Conservation (phyloP, 1,284 basidiomycete genomes). For the Apiotrichum sp. region DNA sequence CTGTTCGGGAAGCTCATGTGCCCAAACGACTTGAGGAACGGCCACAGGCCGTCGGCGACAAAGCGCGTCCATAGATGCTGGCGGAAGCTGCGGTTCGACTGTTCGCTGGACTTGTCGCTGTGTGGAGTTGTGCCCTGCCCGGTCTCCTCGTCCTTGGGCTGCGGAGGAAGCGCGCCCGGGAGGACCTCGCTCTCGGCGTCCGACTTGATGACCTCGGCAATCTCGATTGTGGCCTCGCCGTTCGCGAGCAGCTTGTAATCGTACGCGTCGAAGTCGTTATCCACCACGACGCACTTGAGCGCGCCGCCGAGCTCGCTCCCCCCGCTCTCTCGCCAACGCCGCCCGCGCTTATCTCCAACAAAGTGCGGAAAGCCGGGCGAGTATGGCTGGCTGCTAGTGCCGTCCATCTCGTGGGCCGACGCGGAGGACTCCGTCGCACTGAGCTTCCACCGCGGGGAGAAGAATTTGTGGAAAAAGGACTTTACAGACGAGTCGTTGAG, state of each 20-base stretch:
- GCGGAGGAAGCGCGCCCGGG: too few species aligned
- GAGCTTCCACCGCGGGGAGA: too few species aligned
- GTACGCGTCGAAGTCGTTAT: constrained; percentile 26
- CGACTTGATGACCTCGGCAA: not conserved
- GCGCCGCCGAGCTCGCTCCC: too few species aligned
- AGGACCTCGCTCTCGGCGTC: not conserved
- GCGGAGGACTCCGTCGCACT: too few species aligned
- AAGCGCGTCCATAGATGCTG: not conserved
- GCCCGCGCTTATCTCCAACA: too few species aligned
- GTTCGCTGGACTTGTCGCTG: not conserved
- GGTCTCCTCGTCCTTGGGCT: too few species aligned
- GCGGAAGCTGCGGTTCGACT: not conserved
- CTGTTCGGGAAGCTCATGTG: constrained; percentile 38
- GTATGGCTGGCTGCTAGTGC: too few species aligned
- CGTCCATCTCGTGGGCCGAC: too few species aligned
- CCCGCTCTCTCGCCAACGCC: too few species aligned
- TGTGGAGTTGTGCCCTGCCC: not conserved
- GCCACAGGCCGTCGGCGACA: not conserved
- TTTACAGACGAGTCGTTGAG: too few species aligned
- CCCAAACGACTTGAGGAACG: constrained; percentile 1
- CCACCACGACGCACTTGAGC: constrained; percentile 30
- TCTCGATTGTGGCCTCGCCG: not conserved
- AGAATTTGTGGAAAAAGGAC: too few species aligned
- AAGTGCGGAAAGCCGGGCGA: too few species aligned
- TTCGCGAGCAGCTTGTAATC: constrained; percentile 9